phyloP scores from a whole-genome alignment of 768 basidiomycete species.

The Bullera alba region DNA sequence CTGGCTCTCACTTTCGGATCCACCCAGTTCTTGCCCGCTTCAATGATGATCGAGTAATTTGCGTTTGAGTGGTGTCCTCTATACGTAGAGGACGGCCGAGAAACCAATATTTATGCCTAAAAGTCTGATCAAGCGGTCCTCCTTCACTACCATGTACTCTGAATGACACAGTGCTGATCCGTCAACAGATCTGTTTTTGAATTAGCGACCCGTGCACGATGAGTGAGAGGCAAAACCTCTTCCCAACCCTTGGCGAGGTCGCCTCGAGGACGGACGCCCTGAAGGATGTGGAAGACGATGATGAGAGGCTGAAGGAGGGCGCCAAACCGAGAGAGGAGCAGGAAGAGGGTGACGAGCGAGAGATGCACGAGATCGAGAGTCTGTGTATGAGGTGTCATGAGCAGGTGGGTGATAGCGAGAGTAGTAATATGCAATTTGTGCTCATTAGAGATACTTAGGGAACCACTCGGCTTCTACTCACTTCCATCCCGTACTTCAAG shows the following conservation, averaged over 20 bases:
- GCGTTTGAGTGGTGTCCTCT: constrained; percentile 25
- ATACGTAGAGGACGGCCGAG: constrained; percentile 12
- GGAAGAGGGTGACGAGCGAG: constrained; percentile 53
- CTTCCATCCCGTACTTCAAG: constrained; percentile 87
- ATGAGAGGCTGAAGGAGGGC: constrained; percentile 15
- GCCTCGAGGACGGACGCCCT: constrained; percentile 52
- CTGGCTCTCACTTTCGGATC: too few species aligned
- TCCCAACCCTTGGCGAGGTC: constrained; percentile 57
- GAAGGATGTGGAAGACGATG: constrained; percentile 37
- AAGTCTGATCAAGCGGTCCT: constrained; percentile 29
- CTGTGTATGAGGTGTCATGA: constrained; percentile 90
- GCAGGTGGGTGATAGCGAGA: constrained; percentile 59
- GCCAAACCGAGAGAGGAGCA: constrained; percentile 25
- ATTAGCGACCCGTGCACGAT: constrained; percentile 12
- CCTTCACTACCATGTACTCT: not conserved
- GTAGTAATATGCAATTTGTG: not conserved
- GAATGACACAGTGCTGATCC: not conserved
- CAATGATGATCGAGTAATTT: constrained; percentile 37
- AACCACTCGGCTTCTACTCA: constrained; percentile 75
- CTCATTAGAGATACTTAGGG: constrained; percentile 56
- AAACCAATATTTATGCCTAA: constrained; percentile 37
- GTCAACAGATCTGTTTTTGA: not conserved
- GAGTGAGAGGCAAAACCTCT: constrained; percentile 50
- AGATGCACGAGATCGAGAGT: constrained; percentile 77
- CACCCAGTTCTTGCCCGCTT: not conserved